Evolutionary conservation across 2,329 filamentous ascomycete species (phyloP).

Genomic region (Metarhizium rileyi): DNA sequence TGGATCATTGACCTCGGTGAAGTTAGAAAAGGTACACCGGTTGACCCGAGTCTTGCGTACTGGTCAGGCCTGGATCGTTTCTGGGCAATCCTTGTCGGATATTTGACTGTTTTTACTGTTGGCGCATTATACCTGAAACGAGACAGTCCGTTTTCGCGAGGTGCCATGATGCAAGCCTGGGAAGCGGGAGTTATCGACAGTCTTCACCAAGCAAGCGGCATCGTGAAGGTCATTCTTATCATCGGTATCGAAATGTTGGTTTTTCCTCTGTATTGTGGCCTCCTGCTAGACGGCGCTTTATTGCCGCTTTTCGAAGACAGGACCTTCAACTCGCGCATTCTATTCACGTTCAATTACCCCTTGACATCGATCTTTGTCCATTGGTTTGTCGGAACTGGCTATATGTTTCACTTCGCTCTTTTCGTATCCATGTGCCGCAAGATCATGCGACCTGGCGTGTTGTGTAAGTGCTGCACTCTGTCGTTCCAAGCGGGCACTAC

Average conservation of each 20-base stretch:
- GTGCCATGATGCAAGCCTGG: conserved; percentile 47
- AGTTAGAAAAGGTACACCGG: conserved; percentile 23
- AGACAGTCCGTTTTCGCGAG: conserved; percentile 56
- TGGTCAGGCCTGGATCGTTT: conserved; percentile 59
- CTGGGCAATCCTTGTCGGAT: conserved; percentile 71
- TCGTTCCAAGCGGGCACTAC: neutral
- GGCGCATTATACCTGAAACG: conserved; percentile 73
- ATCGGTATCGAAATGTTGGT: conserved; percentile 99
- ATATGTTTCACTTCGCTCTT: conserved; percentile 99
- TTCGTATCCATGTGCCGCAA: conserved; percentile 99
- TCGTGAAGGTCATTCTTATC: conserved; percentile 95
- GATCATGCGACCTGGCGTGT: conserved; percentile 87
- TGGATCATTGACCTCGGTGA: conserved; percentile 51
- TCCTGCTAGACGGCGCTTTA: conserved; percentile 79
- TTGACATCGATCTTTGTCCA: conserved; percentile 92
- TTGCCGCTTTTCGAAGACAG: conserved; percentile 81
- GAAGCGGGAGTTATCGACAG: conserved; percentile 75
- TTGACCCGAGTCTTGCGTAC: conserved; percentile 51
- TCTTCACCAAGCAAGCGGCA: conserved; percentile 86
- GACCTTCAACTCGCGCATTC: conserved; percentile 64
- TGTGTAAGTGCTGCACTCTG: conserved; percentile 53
- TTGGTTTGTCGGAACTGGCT: conserved; percentile 97
- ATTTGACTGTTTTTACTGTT: conserved; percentile 62
- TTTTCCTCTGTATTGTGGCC: conserved; percentile 90
- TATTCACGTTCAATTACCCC: conserved; percentile 70